Evolutionary conservation across 441 rosid genomes (phyloP).

Genomic region (Populus trichocarpa): DNA sequence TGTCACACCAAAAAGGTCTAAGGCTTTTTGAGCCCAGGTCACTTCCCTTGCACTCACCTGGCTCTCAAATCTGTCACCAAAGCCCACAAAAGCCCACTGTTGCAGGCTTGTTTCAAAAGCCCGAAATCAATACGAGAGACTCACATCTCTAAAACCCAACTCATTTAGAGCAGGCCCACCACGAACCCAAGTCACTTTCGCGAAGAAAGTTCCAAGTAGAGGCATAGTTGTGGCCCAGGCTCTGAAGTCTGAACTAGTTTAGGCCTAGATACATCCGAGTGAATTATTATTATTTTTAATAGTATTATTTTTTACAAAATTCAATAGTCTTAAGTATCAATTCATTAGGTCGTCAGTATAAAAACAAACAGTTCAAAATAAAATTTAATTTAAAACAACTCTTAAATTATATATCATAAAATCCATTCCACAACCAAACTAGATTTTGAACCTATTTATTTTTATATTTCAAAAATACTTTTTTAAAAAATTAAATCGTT

Average conservation of each 20-base stretch:
- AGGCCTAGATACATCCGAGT: not conserved
- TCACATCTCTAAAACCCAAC: not conserved
- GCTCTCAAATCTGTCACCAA: not conserved
- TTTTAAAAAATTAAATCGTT: too few species aligned
- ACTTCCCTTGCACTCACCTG: not conserved
- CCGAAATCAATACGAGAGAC: not conserved
- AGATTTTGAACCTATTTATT: accelerated
- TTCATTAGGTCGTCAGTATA: too few species aligned
- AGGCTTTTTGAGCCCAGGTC: not conserved
- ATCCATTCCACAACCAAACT: too few species aligned
- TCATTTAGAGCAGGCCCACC: not conserved
- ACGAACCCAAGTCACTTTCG: not conserved
- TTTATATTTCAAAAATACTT: too few species aligned
- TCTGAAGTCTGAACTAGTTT: not conserved
- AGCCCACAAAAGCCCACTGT: not conserved
- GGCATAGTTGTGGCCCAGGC: not conserved
- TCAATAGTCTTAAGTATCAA: too few species aligned
- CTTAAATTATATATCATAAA: too few species aligned
- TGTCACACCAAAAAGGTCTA: too few species aligned
- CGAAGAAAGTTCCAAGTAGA: not conserved
- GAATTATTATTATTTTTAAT: too few species aligned
- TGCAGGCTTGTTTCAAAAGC: not conserved
- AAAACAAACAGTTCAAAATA: too few species aligned
- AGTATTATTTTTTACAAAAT: too few species aligned
- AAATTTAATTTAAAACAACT: too few species aligned